Evolutionary conservation across 768 basidiomycete genomes (phyloP).

Genomic region (Pleurotus eryngii): DNA sequence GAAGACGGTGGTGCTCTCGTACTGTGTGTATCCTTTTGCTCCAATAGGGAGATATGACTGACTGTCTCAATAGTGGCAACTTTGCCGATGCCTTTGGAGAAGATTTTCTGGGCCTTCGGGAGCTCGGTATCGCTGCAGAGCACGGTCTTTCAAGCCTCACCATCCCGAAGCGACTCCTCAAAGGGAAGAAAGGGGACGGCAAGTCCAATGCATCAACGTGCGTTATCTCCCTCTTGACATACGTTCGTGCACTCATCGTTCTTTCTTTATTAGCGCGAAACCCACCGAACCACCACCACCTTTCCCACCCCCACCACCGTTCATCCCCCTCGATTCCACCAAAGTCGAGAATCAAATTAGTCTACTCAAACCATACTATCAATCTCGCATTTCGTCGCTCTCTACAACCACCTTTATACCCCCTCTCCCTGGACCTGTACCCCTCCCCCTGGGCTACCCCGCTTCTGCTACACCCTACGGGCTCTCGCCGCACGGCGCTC

Average conservation of each 20-base stretch:
- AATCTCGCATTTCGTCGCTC: conserved; percentile 47
- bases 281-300: conserved; percentile 75
- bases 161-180: conserved; percentile 76
- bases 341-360: conserved; percentile 81
- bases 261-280: conserved; percentile 40
- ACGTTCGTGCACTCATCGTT: not conserved
- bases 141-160: conserved; percentile 73
- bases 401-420: conserved; percentile 22
- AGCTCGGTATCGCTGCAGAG: conserved; percentile 85
- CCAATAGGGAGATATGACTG: not conserved
- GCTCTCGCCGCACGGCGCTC: conserved; percentile 7
- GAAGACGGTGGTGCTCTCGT: conserved; percentile 60
- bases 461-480: conserved; percentile 15
- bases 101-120: conserved; percentile 88
- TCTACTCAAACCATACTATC: conserved; percentile 75
- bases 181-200: conserved; percentile 51
- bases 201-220: conserved; percentile 43
- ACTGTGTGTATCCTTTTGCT: conserved; percentile 32
- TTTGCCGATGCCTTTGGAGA: conserved; percentile 87
- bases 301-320: conserved; percentile 82
- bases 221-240: conserved; percentile 23
- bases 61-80: conserved; percentile 54
- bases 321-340: conserved; percentile 64
- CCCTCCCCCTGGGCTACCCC: too few species aligned
- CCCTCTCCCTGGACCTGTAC: conserved; percentile 10